Evolutionary conservation across 768 basidiomycete species (phyloP).

Genomic region (Rhodotorula babjevae): DNA sequence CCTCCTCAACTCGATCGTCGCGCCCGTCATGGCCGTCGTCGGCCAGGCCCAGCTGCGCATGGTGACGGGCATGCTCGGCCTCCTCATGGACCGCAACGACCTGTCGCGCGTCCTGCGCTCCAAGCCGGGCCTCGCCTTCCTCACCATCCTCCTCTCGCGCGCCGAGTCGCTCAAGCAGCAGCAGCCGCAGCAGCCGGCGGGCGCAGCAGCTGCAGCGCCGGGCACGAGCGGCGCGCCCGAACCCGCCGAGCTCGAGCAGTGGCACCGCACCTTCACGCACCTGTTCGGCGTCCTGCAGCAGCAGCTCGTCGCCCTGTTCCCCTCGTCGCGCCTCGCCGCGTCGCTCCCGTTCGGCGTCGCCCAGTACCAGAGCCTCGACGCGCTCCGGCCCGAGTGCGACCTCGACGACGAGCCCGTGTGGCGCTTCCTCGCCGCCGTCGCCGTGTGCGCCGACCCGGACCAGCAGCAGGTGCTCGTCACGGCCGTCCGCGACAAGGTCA

Average conservation of each 20-base stretch:
- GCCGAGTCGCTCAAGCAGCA: slow-evolving; percentile 87
- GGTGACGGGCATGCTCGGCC: slow-evolving; percentile 76
- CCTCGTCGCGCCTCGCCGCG: slow-evolving; percentile 66
- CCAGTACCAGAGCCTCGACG: slow-evolving; percentile 34
- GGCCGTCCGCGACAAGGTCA: slow-evolving; percentile 81
- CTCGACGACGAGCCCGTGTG: slow-evolving; percentile 73
- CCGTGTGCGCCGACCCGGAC: slow-evolving; percentile 68
- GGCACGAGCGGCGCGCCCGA: slow-evolving; percentile 58
- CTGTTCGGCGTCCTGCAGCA: slow-evolving; percentile 54
- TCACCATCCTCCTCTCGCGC: slow-evolving; percentile 84
- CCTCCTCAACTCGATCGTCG: slow-evolving; percentile 77
- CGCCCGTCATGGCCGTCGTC: slow-evolving; percentile 77
- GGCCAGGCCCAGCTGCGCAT: slow-evolving; percentile 72
- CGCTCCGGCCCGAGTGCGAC: slow-evolving; percentile 61
- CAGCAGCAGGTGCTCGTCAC: slow-evolving; percentile 86
- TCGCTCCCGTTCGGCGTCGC: slow-evolving; percentile 50
- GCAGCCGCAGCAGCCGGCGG: slow-evolving; percentile 30
- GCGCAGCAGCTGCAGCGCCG: no score
- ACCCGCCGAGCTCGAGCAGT: slow-evolving; percentile 42
- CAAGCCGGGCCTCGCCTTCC: slow-evolving; percentile 83
- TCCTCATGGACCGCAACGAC: slow-evolving; percentile 74
- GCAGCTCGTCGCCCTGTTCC: slow-evolving; percentile 75
- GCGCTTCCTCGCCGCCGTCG: slow-evolving; percentile 86
- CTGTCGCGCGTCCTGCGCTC: slow-evolving; percentile 69
- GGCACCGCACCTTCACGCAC: slow-evolving; percentile 83